Base-by-base conservation (phyloP, 139 green algal genomes). In the Chlamydomonas sphaeroides region DNA sequence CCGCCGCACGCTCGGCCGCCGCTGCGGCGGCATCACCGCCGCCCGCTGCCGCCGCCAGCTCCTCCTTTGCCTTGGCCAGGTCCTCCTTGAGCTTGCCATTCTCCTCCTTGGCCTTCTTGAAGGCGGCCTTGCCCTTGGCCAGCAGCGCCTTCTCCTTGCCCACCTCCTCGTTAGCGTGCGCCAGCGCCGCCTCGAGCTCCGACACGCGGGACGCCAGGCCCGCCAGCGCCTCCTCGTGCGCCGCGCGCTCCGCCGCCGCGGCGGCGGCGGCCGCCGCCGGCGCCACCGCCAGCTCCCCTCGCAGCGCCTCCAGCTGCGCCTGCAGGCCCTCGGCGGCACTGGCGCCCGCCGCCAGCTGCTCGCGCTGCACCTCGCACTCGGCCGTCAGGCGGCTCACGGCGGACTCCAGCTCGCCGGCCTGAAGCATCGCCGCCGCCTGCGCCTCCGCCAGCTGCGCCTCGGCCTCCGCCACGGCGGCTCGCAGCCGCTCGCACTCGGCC, bases 71-170 rank as follows among this genome's bases (percentile, higher is more conserved):
- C 38, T 68, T 68, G 3, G 72, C 72, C 28, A 45, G 1, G n/a
- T 81, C 59, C 61, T 81, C 74, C 59, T 81, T 70, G 17, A 71
- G 41, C 74, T 41, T 30, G n/a, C 15, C 23, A 30, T 71, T 61
- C 20, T 81, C 59, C 41, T 81, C 74, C 59, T 70, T 81, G n/a
- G 41, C 41, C 74, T 81, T 70, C 61, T 71, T 70, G 21, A 71
- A 70, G 18, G 61, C 59, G 3, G 74, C 59, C 74, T 70, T 70
- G 41, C 61, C 59, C 48, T 84, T 75, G 25, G 42, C 62, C 61
- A 82, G 62, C 32, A 32, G 17, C 33, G 59, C 57, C 39, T 26
- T 33, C 74, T 80, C 74, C 74, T 70, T 70, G 33, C 14, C 28
- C 41, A 82, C 32, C 62, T 82, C 75, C 20, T 82, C 70, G 15